Evolutionary conservation across 1,139 yeast genomes (phyloP).

Genomic region (Neolecta irregularis): DNA sequence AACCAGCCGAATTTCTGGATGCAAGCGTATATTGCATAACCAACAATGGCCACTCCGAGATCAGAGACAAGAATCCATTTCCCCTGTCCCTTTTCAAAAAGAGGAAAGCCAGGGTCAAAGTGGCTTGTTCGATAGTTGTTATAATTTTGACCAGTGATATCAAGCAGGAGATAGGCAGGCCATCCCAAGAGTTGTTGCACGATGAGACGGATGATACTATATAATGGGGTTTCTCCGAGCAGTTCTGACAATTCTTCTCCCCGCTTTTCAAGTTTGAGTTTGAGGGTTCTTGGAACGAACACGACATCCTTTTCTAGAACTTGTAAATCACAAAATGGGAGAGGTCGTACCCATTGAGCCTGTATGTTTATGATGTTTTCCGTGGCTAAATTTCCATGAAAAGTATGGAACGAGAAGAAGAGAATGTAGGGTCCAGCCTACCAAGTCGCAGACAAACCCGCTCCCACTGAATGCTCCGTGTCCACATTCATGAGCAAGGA

Average conservation of each 20-base stretch:
- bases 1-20: constrained; percentile 54
- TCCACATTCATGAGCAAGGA: constrained; percentile 82
- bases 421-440: constrained; percentile 75
- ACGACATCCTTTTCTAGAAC: constrained; percentile 70
- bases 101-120: constrained; percentile 56
- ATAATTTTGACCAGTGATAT: constrained; percentile 65
- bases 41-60: too few relatives aligned
- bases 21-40: too few relatives aligned
- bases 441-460: constrained; percentile 50
- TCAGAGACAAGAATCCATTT: too few relatives aligned
- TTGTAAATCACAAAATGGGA: too few relatives aligned
- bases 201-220: constrained; percentile 38
- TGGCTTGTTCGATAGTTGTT: constrained; percentile 51
- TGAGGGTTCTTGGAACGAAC: constrained; percentile 41
- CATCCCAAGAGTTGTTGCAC: constrained; percentile 69
- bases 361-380: constrained; percentile 79
- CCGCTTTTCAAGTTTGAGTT: constrained; percentile 2
- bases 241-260: too few relatives aligned
- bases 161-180: constrained; percentile 46
- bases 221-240: constrained; percentile 60
- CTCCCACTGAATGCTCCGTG: constrained; percentile 73
- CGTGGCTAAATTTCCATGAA: constrained; percentile 71
- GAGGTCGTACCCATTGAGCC: too few relatives aligned
- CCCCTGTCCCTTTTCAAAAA: too few relatives aligned
- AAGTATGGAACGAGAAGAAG: constrained; percentile 68